These are phyloP conservation scores for Avena sativa DNA, from an alignment of 176 grass and related monocot genomes.

Conservation along the genomic window DNA sequence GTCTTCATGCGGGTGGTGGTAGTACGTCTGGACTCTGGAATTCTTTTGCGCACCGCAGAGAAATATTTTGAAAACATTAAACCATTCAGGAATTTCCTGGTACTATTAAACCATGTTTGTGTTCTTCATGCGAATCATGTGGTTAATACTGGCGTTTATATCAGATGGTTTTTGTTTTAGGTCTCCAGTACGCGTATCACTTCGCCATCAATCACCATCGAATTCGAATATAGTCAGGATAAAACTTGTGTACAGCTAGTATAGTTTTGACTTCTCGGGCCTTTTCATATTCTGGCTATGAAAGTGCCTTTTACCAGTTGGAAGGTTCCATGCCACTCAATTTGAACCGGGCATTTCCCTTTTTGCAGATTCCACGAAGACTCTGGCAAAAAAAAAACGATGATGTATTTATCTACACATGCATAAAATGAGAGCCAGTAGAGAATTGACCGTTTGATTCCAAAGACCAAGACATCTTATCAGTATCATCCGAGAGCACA, in stretches of 20 bases:
- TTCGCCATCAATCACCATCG: conserved; percentile 10
- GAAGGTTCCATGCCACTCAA: conserved; percentile 3
- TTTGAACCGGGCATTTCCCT: not conserved
- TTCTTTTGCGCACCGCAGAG: no score
- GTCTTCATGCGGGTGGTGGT: no score
- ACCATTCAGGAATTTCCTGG: no score
- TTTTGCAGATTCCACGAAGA: conserved; percentile 24
- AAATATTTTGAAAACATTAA: no score
- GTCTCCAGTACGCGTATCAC: not conserved
- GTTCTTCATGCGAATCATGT: not conserved
- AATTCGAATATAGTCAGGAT: conserved; percentile 9
- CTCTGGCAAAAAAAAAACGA: conserved; percentile 7
- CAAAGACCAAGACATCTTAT: no score
- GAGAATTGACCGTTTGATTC: no score
- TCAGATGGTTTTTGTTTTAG: not conserved
- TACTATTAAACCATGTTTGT: no score
- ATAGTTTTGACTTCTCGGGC: conserved; percentile 14
- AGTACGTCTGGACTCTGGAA: no score
- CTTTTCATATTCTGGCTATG: not conserved
- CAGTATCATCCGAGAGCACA: no score
- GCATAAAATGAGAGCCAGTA: not conserved
- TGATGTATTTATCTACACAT: not conserved
- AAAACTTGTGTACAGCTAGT: not conserved
- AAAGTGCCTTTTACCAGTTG: conserved; percentile 24
- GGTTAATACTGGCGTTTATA: not conserved